Evolutionary conservation across 164 flowering plant genomes (phyloP).

Genomic region (Umbellularia californica): DNA sequence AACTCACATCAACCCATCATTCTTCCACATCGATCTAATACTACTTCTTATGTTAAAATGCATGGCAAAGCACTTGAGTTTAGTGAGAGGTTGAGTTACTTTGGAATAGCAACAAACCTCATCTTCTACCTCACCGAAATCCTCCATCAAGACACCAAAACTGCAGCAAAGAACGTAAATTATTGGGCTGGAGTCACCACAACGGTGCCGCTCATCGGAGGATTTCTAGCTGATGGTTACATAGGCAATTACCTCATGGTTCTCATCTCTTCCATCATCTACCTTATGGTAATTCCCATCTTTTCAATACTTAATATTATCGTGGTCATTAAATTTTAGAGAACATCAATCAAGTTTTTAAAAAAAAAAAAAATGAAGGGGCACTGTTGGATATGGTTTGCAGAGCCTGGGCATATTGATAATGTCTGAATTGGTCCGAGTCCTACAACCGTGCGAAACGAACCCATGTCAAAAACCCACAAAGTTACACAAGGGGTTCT

Average conservation of each 20-base stretch:
- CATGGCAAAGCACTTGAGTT: constrained; percentile 47
- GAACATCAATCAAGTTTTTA: neutral
- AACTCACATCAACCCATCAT: no score
- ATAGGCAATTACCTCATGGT: constrained; percentile 67
- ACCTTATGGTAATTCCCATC: constrained; percentile 52
- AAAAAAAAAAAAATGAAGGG: neutral
- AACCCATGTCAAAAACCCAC: constrained; percentile 35
- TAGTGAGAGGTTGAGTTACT: constrained; percentile 58
- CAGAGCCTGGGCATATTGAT: constrained; percentile 73
- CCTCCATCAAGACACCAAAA: constrained; percentile 49
- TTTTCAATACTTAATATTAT: neutral
- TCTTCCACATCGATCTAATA: no score
- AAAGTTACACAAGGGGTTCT: constrained; percentile 50
- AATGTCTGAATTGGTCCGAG: constrained; percentile 53
- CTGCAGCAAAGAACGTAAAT: constrained; percentile 53
- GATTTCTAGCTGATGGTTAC: constrained; percentile 80
- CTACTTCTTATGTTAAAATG: no score
- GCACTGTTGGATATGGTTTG: neutral
- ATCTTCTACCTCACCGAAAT: constrained; percentile 52
- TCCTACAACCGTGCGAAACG: constrained; percentile 41
- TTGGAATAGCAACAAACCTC: constrained; percentile 51
- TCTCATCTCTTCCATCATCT: constrained; percentile 48
- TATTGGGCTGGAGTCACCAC: constrained; percentile 73
- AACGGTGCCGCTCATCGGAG: constrained; percentile 77
- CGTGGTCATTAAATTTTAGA: neutral